Evolutionary conservation across 1,139 yeast genomes (phyloP), one percentile per base, ranked within the genome.

Genomic region (Saccharomyces uvarum): DNA sequence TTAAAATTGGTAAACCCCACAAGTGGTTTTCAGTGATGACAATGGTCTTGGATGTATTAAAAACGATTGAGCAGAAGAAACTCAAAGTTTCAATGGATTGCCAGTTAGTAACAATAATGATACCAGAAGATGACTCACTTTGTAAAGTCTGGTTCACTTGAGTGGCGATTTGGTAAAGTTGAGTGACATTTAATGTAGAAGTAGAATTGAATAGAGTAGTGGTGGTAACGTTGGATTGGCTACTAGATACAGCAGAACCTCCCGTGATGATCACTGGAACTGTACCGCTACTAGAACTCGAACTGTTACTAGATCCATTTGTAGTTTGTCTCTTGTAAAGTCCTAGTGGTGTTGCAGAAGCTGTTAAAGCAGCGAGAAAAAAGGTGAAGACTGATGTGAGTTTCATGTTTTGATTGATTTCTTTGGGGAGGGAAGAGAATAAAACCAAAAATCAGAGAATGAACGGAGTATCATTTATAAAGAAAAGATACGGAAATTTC

Each of bases 11-110:
- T 13, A 59, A 46, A 50, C 69, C 70, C n/a, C 58, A 46, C 9
- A 54, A 48, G 8, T 54, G 54, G 50, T 63, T 60, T 26, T 59
- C 59, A 24, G 66, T 51, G 44, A 68, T 60, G 24, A 68, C 65
- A 31, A 67, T 57, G 24, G 66, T 56, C 57, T 65, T 63, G 49
- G 57, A 57, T 19, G 67, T 60, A 52, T 65, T 57, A 14, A 65
- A 52, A 26, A 66, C 60, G 14, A 66, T 54, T 14, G 65, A 58
- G 29, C 61, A 56, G 59, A 65, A 68, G 61, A 67, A 67, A 4
- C 68, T 65, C 8, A 68, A 53, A 9, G 65, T 57, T 52, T 65
- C 70, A 31, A 67, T 47, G 8, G 70, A 61, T 8, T 56, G 55
- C 41, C 57, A 52, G 53, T 59, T 57, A 47, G 63, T 62, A 11